Evolutionary conservation across 2,329 filamentous ascomycete species (phyloP), one percentile per base, ranked within the genome.

Genomic region (Blastomyces emzantsi): DNA sequence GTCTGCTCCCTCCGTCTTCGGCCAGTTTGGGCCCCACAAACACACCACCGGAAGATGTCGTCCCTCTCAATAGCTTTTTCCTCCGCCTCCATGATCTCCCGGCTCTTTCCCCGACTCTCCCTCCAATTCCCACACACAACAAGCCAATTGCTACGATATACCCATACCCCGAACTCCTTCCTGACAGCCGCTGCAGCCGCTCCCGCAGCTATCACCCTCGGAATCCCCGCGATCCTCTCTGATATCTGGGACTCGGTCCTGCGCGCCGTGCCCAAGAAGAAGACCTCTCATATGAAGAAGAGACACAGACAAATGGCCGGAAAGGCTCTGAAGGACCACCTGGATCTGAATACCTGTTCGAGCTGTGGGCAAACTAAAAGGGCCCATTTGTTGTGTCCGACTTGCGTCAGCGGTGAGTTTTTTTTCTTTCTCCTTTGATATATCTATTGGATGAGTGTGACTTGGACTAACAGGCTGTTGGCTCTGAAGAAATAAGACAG

Each of bases 261-360:
- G 69, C 87, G 87, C 68, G 94, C 94, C 1, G 94, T 97, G 19
- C 94, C 94, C 5, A 99, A 99, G 84, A 97, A 96, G 81, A 99
- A 97, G 85, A 95, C 92, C 43, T 97, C 93, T 52, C 91, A 99
- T 77, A 90, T 90, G 81, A 96, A 94, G 81, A 96, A 92, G 83
- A 85, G 94, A 70, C 88, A 92, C 73, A 86, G 95, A 71, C 92
- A 96, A 74, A 89, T 97, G 87, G 93, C 92, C 30, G 94, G 94
- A 72, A 99, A 99, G 80, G 93, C 87, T 55, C 78, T 99, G 70
- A 90, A 96, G 79, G 94, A 99, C 74, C 87, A 96, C 64, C 94
- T 89, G 67, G 85, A 85, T 62, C 79, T 99, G 69, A 96, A 92
- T 79, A 90, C 86, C 73, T 99, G 94, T 74, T 90, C 93, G 0